Percentiles rank a stretch among this genome's conserved stretches.
Evolutionary conservation across 2,329 filamentous ascomycete genomes (phyloP).

Genomic region (Hypoxylon sp.): DNA sequence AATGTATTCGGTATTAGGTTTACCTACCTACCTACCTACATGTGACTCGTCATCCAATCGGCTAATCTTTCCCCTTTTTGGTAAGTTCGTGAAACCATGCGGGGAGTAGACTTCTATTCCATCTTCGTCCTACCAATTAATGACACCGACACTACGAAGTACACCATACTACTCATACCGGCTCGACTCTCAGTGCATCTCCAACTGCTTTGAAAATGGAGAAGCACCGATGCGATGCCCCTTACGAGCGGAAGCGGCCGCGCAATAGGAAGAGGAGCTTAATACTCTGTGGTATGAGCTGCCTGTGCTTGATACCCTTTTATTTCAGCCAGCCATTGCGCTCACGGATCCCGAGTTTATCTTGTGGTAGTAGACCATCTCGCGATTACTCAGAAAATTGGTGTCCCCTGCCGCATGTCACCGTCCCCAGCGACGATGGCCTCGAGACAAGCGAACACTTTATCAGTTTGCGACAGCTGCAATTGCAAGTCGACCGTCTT

Average conservation of each 20-base stretch:
- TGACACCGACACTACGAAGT: neutral
- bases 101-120: neutral
- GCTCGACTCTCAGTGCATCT: neutral
- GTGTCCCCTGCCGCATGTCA: conserved; percentile 36
- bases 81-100: conserved; percentile 17
- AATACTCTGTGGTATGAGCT: conserved; percentile 20
- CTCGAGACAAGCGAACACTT: conserved; percentile 35
- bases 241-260: conserved; percentile 2
- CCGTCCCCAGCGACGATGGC: conserved; percentile 23
- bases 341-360: conserved; percentile 1
- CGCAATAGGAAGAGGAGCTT: conserved; percentile 9
- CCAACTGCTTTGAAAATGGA: conserved; percentile 20
- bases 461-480: conserved; percentile 21
- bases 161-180: neutral
- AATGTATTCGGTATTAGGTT: neutral
- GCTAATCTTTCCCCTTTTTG: conserved; percentile 19
- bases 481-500: conserved; percentile 36
- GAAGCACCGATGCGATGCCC: conserved; percentile 15
- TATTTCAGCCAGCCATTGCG: conserved; percentile 18
- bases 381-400: conserved; percentile 26
- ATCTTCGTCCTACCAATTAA: conserved; percentile 1
- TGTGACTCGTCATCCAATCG: conserved; percentile 23
- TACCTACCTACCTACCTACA: no score
- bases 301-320: conserved; percentile 18
- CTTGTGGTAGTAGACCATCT: neutral